Evolutionary conservation across 176 grass and related monocot genomes (phyloP), one percentile per base, ranked within the genome.

Genomic region (Eremochloa ophiuroides): DNA sequence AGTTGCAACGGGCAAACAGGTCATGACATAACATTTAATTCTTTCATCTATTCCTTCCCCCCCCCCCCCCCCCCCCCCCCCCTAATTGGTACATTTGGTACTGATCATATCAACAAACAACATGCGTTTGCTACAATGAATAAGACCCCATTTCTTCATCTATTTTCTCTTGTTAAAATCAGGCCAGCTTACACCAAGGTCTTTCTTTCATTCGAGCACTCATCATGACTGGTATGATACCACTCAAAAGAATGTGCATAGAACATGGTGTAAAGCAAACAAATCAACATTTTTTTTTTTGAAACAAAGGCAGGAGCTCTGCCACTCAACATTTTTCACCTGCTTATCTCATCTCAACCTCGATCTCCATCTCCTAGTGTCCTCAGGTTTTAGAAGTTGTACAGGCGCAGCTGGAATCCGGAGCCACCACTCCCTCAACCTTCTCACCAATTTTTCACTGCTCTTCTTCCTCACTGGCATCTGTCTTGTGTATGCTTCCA

Each of bases 381-480:
- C 91, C 7, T 74, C 66, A 42, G 77, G 77, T 46, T 77, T 90
- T 78, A 88, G 2, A 22, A 99, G 68, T 5, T 93, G 93, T 20
- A 95, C 93, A 5, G 88, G 96, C 16, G 93, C 93, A 3, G 93
- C 93, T 1, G 96, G 96, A 59, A 99, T 89, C 26, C 93, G 93
- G 8, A 87, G 71, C 93, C 96, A 99, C 91, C 96, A 93, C 73
- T 99, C 93, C 44, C 83, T 89, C 30, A 99, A 60, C 69, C 96
- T 93, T 18, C 96, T 85, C 76, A 91, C 65, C 80, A 95, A 48
- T 31, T 91, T 95, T 85, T 99, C 96, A 4, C 96, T 95, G 67
- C 90, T 99, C 79, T 91, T 84, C 86, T 69, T 93, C 76, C 96
- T 95, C 66, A 83, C 0, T 3, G 96, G 96, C 93, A 99, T 99